Evolutionary conservation across 805 yeast genomes (phyloP), one percentile per base, ranked within the genome.

Genomic region (Candida methanosorbosa): DNA sequence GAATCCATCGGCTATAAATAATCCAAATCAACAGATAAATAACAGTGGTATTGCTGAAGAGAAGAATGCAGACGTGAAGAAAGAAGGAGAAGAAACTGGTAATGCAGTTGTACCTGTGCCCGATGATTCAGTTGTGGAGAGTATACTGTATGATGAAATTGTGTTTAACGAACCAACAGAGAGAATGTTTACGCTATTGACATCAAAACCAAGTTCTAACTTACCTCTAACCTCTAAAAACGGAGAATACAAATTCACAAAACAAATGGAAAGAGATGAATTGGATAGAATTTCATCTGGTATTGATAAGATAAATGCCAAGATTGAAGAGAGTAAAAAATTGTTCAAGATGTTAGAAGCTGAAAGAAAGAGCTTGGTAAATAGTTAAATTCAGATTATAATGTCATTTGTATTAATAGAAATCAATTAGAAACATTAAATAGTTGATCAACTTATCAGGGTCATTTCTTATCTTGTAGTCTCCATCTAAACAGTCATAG

Each of bases 111-210:
- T 41, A 8, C 44, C 51, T 0, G 54, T 48, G 14, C 49, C 49
- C 27, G 56, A 57, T 32, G 50, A 55, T 4, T 61, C 66, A 1
- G 56, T 62, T 5, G 81, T 82, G 3, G 71, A 76, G 41, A 70
- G 82, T 31, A 57, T 75, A 2, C 60, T 79, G 27, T 92, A 81
- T 49, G 98, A 92, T 52, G 98, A 92, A 53, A 62, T 92, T 15
- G 95, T 92, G 2, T 92, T 92, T 52, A 85, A 82, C 54, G 98
- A 92, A 56, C 98, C 98, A 3, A 87, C 96, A 6, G 97, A 92
- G 46, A 71, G 71, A 16, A 74, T 87, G 58, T 90, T 92, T 60
- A 85, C 81, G 44, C 62, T 78, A 4, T 66, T 90, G 49, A 83
- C 95, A 5, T 56, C 66, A 26, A 69, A 71, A 39, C 90, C 94